phyloP scores from a whole-genome alignment of 306 rosid species.

The Prosopis cineraria region DNA sequence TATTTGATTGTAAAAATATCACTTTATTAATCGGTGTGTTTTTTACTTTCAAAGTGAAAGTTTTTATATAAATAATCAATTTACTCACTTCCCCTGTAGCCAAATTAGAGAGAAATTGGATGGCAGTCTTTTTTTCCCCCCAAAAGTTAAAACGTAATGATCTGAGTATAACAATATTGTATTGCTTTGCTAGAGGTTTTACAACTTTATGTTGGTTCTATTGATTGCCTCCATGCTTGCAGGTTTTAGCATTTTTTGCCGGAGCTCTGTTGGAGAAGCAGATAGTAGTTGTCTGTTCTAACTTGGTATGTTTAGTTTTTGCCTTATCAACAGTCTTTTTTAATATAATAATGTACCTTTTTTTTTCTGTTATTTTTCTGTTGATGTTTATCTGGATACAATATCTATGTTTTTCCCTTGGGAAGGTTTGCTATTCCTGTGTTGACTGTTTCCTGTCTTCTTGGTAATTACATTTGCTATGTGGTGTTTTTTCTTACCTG shows the following conservation, averaged over 20 bases:
- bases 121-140: conserved; percentile 16
- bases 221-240: conserved; percentile 43
- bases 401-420: conserved; percentile 10
- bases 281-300: conserved; percentile 82
- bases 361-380: conserved; percentile 18
- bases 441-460: conserved; percentile 11
- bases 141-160: conserved; percentile 24
- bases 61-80: conserved; percentile 10
- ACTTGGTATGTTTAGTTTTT: conserved; percentile 62
- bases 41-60: conserved; percentile 8
- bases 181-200: conserved; percentile 32
- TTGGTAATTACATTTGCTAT: not conserved
- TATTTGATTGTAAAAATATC: not conserved
- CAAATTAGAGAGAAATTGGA: conserved; percentile 20
- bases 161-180: conserved; percentile 11
- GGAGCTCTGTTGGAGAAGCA: conserved; percentile 96
- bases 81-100: not conserved
- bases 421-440: conserved; percentile 21
- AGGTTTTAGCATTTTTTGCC: conserved; percentile 83
- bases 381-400: not conserved
- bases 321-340: conserved; percentile 29
- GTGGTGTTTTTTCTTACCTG: not conserved
- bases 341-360: conserved; percentile 18
- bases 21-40: not conserved
- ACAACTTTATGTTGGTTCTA: conserved; percentile 17